phyloP scores from a whole-genome alignment of 306 rosid species.

The Prosopis cineraria region DNA sequence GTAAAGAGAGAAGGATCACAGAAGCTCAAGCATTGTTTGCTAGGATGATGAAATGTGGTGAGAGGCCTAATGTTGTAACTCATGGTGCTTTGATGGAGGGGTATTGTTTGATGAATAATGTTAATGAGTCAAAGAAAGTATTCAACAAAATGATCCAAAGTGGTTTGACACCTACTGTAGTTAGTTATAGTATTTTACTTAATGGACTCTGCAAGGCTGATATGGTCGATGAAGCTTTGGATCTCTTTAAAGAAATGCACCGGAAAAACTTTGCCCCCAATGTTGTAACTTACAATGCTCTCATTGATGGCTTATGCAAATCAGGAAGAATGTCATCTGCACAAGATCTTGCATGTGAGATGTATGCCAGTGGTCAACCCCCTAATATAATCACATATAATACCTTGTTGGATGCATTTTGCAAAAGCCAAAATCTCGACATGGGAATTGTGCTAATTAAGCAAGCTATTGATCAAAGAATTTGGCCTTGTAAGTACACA shows the following conservation, averaged over 20 bases:
- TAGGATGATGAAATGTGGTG: neutral
- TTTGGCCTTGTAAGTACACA: neutral
- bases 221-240: neutral
- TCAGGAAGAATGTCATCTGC: neutral
- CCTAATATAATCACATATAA: neutral
- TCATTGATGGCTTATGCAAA: conserved; percentile 5
- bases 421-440: conserved; percentile 1
- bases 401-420: conserved; percentile 2
- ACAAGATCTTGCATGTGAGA: neutral
- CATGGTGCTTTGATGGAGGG: neutral
- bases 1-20: neutral
- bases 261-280: neutral
- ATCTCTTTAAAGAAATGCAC: neutral
- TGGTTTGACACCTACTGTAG: neutral
- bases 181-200: neutral
- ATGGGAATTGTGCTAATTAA: neutral
- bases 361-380: neutral
- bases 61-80: neutral
- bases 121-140: neutral
- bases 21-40: neutral
- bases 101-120: neutral
- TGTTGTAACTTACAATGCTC: neutral
- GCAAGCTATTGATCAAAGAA: neutral
- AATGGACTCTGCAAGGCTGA: neutral
- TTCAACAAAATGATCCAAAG: neutral